Evolutionary conservation across 345 rosid species (phyloP).

Genomic region (Kernera saxatilis): DNA sequence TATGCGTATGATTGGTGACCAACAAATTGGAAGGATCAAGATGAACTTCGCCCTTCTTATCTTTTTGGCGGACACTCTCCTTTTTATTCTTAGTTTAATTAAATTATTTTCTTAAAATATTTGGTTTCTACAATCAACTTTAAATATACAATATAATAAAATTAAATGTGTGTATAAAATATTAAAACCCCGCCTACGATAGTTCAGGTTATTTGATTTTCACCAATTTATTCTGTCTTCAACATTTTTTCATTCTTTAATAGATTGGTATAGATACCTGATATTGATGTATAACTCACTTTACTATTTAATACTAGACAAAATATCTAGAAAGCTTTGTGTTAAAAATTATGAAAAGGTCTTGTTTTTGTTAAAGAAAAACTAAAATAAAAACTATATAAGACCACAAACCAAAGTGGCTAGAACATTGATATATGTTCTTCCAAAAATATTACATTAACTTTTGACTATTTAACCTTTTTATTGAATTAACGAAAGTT

Average conservation of each 20-base stretch:
- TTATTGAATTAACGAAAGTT: no score
- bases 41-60: conserved; percentile 48
- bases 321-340: conserved; percentile 5
- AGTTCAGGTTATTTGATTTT: conserved; percentile 40
- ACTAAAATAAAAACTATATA: neutral
- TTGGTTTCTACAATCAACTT: conserved; percentile 6
- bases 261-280: conserved; percentile 27
- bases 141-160: conserved; percentile 13
- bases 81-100: conserved; percentile 36
- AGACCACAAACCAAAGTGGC: neutral
- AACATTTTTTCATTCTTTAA: conserved; percentile 21
- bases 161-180: conserved; percentile 17
- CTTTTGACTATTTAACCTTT: neutral
- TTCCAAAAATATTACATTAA: neutral
- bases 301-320: neutral
- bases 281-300: conserved; percentile 21
- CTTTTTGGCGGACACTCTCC: conserved; percentile 4
- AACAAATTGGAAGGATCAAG: conserved; percentile 50
- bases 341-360: neutral
- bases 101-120: neutral
- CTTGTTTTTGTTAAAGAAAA: neutral
- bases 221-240: conserved; percentile 41
- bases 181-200: conserved; percentile 29
- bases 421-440: neutral
- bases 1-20: conserved; percentile 44